Evolutionary conservation across 2,329 filamentous ascomycete genomes (phyloP).

Genomic region (Colletotrichum echinochloae): DNA sequence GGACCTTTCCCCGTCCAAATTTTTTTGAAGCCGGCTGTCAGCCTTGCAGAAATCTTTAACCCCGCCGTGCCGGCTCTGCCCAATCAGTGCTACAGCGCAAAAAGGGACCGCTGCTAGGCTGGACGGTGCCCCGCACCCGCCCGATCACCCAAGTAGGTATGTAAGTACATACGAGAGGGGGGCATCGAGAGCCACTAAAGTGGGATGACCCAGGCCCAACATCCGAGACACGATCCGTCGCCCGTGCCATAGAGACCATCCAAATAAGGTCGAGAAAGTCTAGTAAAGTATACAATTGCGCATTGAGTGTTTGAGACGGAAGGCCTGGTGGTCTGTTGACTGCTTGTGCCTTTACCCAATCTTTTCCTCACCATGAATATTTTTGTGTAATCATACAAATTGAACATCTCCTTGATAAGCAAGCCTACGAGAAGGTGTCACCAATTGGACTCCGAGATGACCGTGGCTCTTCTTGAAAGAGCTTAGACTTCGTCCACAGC

Average conservation of each 20-base stretch:
- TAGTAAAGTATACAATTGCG: not conserved
- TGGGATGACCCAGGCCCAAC: not conserved
- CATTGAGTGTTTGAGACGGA: not conserved
- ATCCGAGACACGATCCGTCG: not conserved
- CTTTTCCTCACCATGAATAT: slow-evolving; percentile 2
- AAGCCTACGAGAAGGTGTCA: not conserved
- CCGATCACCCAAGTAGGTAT: not conserved
- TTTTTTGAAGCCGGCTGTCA: slow-evolving; percentile 40
- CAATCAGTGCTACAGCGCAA: slow-evolving; percentile 38
- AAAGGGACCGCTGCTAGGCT: slow-evolving; percentile 23
- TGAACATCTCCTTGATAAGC: not conserved
- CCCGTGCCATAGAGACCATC: not conserved
- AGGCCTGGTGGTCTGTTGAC: not conserved
- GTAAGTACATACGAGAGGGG: slow-evolving; percentile 3
- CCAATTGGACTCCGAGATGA: not conserved
- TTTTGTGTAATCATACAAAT: slow-evolving; percentile 27
- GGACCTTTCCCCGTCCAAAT: slow-evolving; percentile 23
- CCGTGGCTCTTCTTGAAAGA: not conserved
- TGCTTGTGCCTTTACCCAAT: slow-evolving; percentile 5
- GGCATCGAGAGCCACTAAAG: slow-evolving; percentile 8
- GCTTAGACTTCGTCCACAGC: slow-evolving; percentile 21
- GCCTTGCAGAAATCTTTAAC: slow-evolving; percentile 40
- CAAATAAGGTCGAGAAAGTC: not conserved
- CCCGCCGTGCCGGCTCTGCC: slow-evolving; percentile 20
- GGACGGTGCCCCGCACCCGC: slow-evolving; percentile 30